Conservation (phyloP, 164 flowering plant species). For the Liriodendron chinense region DNA sequence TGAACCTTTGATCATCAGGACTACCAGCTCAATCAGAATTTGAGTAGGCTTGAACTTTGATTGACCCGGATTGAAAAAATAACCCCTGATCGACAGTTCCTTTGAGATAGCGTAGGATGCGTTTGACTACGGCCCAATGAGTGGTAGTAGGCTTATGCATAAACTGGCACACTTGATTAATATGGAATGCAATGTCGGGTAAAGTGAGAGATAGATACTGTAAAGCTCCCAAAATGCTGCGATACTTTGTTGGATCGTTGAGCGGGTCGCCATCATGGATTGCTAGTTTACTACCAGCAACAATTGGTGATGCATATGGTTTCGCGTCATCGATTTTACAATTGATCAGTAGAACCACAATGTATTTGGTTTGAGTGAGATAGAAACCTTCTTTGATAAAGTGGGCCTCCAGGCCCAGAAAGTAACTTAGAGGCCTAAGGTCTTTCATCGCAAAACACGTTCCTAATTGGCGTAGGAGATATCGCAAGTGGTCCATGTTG, state of each 20-base stretch:
- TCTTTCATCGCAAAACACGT: too few relatives aligned
- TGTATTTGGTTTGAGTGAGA: too few relatives aligned
- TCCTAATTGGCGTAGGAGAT: too few relatives aligned
- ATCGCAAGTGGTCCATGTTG: neutral
- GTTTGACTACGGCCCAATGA: neutral
- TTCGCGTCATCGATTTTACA: neutral
- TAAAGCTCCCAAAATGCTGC: neutral
- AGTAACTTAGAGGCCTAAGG: too few relatives aligned
- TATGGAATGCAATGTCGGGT: neutral
- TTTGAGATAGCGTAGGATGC: neutral
- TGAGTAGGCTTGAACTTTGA: too few relatives aligned
- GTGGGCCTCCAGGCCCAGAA: neutral
- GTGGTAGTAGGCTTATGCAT: neutral
- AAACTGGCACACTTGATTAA: neutral
- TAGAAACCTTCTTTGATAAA: accelerated
- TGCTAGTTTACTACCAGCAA: neutral
- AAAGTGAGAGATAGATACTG: neutral
- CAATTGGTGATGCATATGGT: neutral
- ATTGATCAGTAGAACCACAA: neutral
- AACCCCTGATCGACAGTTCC: neutral
- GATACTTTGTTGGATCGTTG: neutral
- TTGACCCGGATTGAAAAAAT: too few relatives aligned
- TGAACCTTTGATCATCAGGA: too few relatives aligned
- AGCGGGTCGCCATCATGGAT: neutral
- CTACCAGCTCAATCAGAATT: too few relatives aligned